Evolutionary conservation across 257 asterid genomes (phyloP).

Genomic region (Ocimum tenuiflorum): DNA sequence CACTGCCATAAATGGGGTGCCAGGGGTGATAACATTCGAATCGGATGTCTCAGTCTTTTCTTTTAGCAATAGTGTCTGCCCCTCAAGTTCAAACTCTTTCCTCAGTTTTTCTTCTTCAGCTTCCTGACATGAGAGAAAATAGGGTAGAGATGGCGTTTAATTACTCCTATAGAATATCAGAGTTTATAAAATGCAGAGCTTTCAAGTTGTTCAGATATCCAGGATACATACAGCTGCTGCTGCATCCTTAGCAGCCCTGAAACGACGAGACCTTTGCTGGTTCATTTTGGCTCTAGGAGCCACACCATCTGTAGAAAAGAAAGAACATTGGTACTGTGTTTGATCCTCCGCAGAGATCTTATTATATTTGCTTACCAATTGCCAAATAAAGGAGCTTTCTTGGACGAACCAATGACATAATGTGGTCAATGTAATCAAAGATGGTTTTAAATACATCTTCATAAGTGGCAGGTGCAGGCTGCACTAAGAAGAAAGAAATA

Average conservation of each 20-base stretch:
- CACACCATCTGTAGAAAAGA: conserved; percentile 69
- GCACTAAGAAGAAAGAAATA: conserved; percentile 30
- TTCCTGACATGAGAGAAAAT: conserved; percentile 46
- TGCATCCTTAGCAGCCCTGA: conserved; percentile 98
- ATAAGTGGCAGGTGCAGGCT: conserved; percentile 87
- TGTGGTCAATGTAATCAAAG: conserved; percentile 88
- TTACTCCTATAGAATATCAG: conserved; percentile 12
- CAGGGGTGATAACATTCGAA: conserved; percentile 94
- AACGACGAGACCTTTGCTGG: conserved; percentile 95
- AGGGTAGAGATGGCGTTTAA: conserved; percentile 9
- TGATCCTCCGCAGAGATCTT: conserved; percentile 5
- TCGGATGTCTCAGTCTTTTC: conserved; percentile 85
- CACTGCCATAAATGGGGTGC: conserved; percentile 89
- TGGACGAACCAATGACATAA: conserved; percentile 80
- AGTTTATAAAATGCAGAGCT: conserved; percentile 5
- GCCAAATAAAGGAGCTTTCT: conserved; percentile 94
- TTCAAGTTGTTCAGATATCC: conserved; percentile 3
- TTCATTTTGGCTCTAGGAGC: conserved; percentile 99
- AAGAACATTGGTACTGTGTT: conserved; percentile 7
- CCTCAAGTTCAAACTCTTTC: conserved; percentile 66
- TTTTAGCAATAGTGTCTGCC: conserved; percentile 41
- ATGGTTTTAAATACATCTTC: conserved; percentile 74
- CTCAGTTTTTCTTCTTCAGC: conserved; percentile 78
- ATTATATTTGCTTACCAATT: conserved; percentile 54
- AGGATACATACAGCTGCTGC: conserved; percentile 74